Conservation (phyloP, 768 basidiomycete genomes). For the Boletus reticulatus region DNA sequence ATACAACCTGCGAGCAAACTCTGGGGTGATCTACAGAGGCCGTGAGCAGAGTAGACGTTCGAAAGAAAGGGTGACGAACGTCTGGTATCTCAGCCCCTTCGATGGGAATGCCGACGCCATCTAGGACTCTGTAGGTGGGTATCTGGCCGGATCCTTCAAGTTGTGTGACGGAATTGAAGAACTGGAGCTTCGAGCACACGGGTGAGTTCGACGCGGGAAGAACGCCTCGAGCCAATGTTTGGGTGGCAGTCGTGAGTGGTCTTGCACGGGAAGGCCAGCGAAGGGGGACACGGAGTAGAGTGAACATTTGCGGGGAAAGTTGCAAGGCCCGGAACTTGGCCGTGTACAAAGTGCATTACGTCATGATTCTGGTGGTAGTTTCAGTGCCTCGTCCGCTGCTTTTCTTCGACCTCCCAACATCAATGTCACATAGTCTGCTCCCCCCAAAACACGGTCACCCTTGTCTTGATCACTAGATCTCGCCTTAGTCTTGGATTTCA, state of each 20-base stretch:
- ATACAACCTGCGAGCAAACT: slow-evolving; percentile 62
- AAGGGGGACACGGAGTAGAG: neutral
- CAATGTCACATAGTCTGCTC: slow-evolving; percentile 73
- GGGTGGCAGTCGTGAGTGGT: slow-evolving; percentile 6
- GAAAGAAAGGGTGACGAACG: slow-evolving; percentile 38
- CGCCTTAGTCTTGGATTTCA: slow-evolving; percentile 26
- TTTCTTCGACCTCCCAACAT: slow-evolving; percentile 70
- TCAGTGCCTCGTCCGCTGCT: slow-evolving; percentile 63
- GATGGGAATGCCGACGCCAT: slow-evolving; percentile 71
- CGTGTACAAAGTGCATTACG: slow-evolving; percentile 12
- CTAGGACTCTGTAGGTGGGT: slow-evolving; percentile 84
- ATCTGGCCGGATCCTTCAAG: slow-evolving; percentile 52
- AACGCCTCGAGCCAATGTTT: slow-evolving; percentile 22
- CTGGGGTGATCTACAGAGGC: slow-evolving; percentile 56
- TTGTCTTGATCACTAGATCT: neutral
- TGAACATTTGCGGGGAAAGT: slow-evolving; percentile 15
- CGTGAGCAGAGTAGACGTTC: slow-evolving; percentile 3
- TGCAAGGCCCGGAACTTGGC: slow-evolving; percentile 21
- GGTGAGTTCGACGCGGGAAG: slow-evolving; percentile 52
- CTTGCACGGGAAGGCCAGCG: slow-evolving; percentile 4
- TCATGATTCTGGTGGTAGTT: slow-evolving; percentile 40
- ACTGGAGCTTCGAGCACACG: slow-evolving; percentile 65
- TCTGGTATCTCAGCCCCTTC: slow-evolving; percentile 76
- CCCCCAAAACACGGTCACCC: slow-evolving; percentile 56
- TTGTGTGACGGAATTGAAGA: slow-evolving; percentile 75